A percentile compares a stretch with the other conserved stretches of the same genome.
Conservation (phyloP, 2,329 filamentous ascomycete species). For the Helotiales sp. region DNA sequence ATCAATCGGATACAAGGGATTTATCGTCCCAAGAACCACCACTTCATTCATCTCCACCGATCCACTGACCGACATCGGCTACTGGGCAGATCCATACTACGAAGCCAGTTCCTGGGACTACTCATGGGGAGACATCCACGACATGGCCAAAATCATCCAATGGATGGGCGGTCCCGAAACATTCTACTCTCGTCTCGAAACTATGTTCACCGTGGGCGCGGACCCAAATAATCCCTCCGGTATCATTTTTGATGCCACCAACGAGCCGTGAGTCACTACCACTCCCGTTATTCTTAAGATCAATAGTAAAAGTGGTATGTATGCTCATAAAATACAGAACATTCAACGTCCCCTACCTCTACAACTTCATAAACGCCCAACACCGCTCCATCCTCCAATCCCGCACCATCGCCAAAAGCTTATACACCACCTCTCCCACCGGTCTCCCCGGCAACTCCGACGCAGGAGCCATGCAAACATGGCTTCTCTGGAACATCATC, state of each 20-base stretch:
- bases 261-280: constrained; percentile 27
- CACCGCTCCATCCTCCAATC: constrained; percentile 59
- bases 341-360: constrained; percentile 68
- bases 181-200: constrained; percentile 51
- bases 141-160: constrained; percentile 48
- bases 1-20: constrained; percentile 62
- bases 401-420: constrained; percentile 57
- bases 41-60: constrained; percentile 47
- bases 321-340: constrained; percentile 10
- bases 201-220: constrained; percentile 48
- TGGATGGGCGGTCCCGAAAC: constrained; percentile 47
- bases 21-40: constrained; percentile 60
- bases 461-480: constrained; percentile 72
- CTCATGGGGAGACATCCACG: constrained; percentile 53
- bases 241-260: constrained; percentile 59
- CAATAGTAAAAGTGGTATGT: too few relatives aligned
- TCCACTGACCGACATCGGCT: constrained; percentile 48
- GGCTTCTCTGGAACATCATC: constrained; percentile 68
- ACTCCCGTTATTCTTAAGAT: not conserved
- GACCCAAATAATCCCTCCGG: constrained; percentile 45
- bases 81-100: constrained; percentile 53
- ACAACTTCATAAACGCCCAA: constrained; percentile 65
- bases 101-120: constrained; percentile 53
- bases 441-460: constrained; percentile 72
- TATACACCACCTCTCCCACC: constrained; percentile 53